phyloP scores from a whole-genome alignment of 202 grass and related monocot species.

The Schoenoplectus triqueter region DNA sequence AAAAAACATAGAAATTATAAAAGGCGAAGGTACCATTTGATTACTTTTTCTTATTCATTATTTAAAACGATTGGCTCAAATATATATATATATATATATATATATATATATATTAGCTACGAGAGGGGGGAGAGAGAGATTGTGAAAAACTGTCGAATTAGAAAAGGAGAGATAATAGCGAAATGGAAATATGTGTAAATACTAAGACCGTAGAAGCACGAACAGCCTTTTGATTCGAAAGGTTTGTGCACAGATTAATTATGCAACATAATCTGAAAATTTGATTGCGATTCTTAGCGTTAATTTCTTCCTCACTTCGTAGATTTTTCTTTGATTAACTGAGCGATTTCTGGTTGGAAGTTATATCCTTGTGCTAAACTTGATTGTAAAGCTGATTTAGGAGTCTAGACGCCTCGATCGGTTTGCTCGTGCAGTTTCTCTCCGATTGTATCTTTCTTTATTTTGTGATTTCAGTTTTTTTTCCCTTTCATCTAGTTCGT shows the following conservation, averaged over 20 bases:
- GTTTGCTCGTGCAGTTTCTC: background rate
- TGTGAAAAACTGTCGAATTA: constrained; percentile 31
- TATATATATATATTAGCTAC: constrained; percentile 14
- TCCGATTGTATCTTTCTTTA: background rate
- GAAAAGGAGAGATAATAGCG: constrained; percentile 1
- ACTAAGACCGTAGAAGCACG: constrained; percentile 32
- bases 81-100: background rate
- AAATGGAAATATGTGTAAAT: constrained; percentile 7
- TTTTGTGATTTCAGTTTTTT: constrained; percentile 16
- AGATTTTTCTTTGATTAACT: background rate
- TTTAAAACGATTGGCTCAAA: constrained; percentile 13
- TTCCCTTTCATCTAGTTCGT: background rate
- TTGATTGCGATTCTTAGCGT: constrained; percentile 29
- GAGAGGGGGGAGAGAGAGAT: background rate
- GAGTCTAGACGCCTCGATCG: background rate
- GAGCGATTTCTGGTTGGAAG: background rate
- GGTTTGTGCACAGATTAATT: constrained; percentile 24
- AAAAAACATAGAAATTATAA: constrained; percentile 23
- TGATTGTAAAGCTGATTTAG: background rate
- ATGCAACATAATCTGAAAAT: background rate
- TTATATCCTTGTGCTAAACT: too few species aligned
- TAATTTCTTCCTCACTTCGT: constrained; percentile 36
- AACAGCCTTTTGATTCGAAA: constrained; percentile 30
- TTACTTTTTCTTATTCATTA: constrained; percentile 11
- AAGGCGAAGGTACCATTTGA: constrained; percentile 17